Evolutionary conservation across 768 basidiomycete species (phyloP).

Genomic region (Trametes punicea): DNA sequence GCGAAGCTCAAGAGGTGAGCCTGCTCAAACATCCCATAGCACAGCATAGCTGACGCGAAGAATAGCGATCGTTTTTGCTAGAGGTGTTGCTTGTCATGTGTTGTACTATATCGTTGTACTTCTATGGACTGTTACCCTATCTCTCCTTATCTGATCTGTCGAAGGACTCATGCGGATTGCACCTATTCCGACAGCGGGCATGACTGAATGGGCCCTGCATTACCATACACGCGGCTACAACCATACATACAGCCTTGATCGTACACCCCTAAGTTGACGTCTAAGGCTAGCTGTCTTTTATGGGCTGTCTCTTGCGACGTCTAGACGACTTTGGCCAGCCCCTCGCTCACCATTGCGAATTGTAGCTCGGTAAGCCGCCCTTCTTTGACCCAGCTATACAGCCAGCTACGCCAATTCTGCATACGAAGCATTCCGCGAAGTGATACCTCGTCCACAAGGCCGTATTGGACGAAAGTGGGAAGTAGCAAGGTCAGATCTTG

Average conservation of each 20-base stretch:
- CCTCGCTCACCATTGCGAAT: conserved; percentile 9
- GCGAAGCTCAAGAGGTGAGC: conserved; percentile 77
- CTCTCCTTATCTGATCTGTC: too few relatives aligned
- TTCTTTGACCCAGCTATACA: conserved; percentile 11
- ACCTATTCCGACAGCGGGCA: too few relatives aligned
- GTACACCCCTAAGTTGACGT: neutral
- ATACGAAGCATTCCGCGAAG: conserved; percentile 2
- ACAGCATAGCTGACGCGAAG: neutral
- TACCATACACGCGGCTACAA: too few relatives aligned
- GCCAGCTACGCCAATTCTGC: conserved; percentile 6
- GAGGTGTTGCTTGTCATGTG: neutral
- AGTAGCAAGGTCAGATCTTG: conserved; percentile 3
- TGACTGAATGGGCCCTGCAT: too few relatives aligned
- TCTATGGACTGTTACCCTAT: neutral
- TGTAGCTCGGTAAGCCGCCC: conserved; percentile 12
- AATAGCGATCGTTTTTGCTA: conserved; percentile 43
- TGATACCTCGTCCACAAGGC: neutral
- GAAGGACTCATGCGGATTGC: too few relatives aligned
- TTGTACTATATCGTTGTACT: conserved; percentile 1
- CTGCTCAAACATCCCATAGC: neutral
- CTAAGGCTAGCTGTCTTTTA: too few relatives aligned
- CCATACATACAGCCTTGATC: too few relatives aligned
- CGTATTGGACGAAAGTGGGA: conserved; percentile 2
- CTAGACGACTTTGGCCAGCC: neutral
- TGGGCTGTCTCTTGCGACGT: neutral